A percentile compares a stretch with the other conserved stretches of the same genome.
phyloP scores from a whole-genome alignment of 768 basidiomycete species.

The Leccinum boreale region DNA sequence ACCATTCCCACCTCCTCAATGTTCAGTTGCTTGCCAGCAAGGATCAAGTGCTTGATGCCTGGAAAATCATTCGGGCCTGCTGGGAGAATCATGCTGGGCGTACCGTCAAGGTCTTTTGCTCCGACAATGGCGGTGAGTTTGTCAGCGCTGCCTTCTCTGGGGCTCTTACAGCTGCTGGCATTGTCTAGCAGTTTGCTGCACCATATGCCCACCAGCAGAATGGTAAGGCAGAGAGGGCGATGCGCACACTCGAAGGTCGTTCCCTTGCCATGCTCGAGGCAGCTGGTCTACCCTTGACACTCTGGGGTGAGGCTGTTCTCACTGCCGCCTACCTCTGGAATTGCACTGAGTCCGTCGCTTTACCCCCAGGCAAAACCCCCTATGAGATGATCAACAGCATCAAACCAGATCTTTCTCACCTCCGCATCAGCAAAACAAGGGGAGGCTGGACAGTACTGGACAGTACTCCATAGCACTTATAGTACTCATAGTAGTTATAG shows the following conservation, averaged over 20 bases:
- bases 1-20: neutral
- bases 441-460: too few species aligned
- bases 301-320: slow-evolving; percentile 15
- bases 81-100: neutral
- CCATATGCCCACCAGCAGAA: slow-evolving; percentile 35
- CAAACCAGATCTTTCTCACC: neutral
- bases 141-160: neutral
- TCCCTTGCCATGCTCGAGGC: slow-evolving; percentile 23
- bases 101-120: neutral
- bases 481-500: too few species aligned
- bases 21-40: neutral
- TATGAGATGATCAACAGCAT: neutral
- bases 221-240: slow-evolving; percentile 28
- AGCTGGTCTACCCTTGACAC: slow-evolving; percentile 6
- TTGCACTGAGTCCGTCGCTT: neutral
- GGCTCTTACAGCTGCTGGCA: slow-evolving; percentile 7
- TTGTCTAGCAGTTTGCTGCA: slow-evolving; percentile 19
- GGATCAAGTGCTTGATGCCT: neutral
- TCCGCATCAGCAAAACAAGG: too few species aligned
- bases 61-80: neutral
- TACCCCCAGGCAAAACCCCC: neutral
- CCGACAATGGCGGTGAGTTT: slow-evolving; percentile 6
- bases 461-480: too few species aligned
- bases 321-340: slow-evolving; percentile 1
- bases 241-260: slow-evolving; percentile 25